Evolutionary conservation across 306 rosid species (phyloP), one percentile per base, ranked within the genome.

Genomic region (Cicer bijugum): DNA sequence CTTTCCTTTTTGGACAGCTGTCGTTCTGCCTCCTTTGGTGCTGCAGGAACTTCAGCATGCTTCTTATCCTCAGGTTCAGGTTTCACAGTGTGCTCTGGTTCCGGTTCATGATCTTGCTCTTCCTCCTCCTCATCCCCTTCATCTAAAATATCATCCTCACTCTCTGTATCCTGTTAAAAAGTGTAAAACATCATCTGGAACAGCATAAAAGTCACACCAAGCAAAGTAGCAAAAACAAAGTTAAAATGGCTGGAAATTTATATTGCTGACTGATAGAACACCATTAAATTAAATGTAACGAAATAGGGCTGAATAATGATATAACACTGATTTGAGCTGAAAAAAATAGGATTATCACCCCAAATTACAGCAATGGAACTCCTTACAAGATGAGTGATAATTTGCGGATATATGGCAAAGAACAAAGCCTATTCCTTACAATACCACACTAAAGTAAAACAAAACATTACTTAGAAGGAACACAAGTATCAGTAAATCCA

Each of bases 81-180:
- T 67, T 82, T 87, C 59, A 80, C 81, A 10, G 86, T 73, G 55
- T 78, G 72, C 69, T 87, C 97, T 6, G 81, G 72, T 74, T 85
- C 98, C 6, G 81, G 70, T 71, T 85, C 98, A 52, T 82, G 84
- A 40, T 89, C 97, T 46, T 84, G 94, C 47, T 94, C 95, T 71
- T 94, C 99, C 80, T 94, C 99, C 12, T 91, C 99, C 67, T 94
- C 97, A 69, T 91, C 97, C 42, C 82, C 99, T 48, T 94, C 96
- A 71, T 88, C 99, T 61, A 94, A 88, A 70, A 88, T 78, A 76
- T 94, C 99, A 38, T 89, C 92, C 45, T 94, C 99, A 67, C 91
- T 91, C 75, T 91, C 96, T 38, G 87, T 85, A 2, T 91, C 98
- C 96, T 94, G 85, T 46, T 28, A 15, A 61, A 47, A 74, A 42